Percentiles rank a stretch among this genome's conserved stretches.
phyloP scores from a whole-genome alignment of 2,329 filamentous ascomycete genomes.

The Pleoardoris graminearum region DNA sequence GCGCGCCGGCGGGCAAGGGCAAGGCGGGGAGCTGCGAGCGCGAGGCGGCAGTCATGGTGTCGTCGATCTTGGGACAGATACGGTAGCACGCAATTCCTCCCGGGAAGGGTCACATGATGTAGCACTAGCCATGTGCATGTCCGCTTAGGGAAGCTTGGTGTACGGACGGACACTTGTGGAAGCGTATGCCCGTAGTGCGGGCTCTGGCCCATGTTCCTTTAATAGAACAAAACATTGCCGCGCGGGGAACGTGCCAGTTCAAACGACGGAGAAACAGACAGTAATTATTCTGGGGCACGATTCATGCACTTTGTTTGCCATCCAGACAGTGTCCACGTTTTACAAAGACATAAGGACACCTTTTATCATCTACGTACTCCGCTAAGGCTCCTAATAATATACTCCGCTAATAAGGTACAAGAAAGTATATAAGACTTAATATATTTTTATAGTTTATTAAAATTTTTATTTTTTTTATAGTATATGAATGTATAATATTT shows the following conservation, averaged over 20 bases:
- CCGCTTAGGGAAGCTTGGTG: not conserved
- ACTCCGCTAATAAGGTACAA: too few species aligned
- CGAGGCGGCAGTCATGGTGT: constrained; percentile 93
- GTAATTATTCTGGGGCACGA: constrained; percentile 12
- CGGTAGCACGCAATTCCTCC: constrained; percentile 21
- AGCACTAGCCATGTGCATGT: not conserved
- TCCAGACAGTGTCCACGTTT: not conserved
- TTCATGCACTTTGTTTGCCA: constrained; percentile 18
- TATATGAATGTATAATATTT: too few species aligned
- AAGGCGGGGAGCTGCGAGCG: constrained; percentile 72
- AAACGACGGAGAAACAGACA: constrained; percentile 28
- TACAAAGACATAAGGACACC: not conserved
- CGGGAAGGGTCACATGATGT: not conserved
- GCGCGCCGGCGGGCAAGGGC: constrained; percentile 51
- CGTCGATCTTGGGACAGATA: constrained; percentile 68
- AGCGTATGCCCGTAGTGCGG: not conserved
- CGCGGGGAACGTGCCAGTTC: constrained; percentile 16
- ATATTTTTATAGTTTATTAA: too few species aligned
- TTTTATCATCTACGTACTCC: too few species aligned
- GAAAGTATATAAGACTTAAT: too few species aligned
- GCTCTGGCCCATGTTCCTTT: constrained; percentile 14
- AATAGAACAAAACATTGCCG: constrained; percentile 27
- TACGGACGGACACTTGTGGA: not conserved
- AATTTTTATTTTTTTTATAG: too few species aligned
- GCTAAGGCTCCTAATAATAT: too few species aligned